Conservation (phyloP, 148 eudicot genomes). For the Persicaria tinctoria region DNA sequence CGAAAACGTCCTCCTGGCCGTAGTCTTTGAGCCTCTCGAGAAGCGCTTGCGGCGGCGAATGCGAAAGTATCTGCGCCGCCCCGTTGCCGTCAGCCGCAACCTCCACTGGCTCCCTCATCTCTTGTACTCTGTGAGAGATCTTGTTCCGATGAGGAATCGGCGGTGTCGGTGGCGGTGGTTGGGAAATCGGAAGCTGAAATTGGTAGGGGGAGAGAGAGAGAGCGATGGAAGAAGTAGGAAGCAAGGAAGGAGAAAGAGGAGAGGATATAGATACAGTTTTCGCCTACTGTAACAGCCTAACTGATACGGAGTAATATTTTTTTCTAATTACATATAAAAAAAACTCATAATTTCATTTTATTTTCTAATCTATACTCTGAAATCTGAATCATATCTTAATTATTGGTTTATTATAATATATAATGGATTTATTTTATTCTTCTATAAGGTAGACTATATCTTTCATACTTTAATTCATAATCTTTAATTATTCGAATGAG, state of each 20-base stretch:
- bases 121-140: background rate
- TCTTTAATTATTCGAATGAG: no score
- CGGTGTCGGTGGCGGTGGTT: background rate
- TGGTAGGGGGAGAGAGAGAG: background rate
- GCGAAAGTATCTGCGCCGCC: slow-evolving; percentile 43
- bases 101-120: slow-evolving; percentile 4
- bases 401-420: no score
- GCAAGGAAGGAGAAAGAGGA: background rate
- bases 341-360: no score
- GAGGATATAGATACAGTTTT: background rate
- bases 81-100: slow-evolving; percentile 9
- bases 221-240: background rate
- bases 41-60: slow-evolving; percentile 54
- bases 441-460: no score
- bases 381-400: no score
- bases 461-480: no score
- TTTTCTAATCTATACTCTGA: no score
- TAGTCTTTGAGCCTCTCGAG: slow-evolving; percentile 91
- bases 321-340: background rate
- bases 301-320: background rate
- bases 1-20: slow-evolving; percentile 83
- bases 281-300: background rate
- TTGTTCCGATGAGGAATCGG: background rate
- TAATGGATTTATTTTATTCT: no score
- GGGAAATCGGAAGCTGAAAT: background rate